Conservation (phyloP, 1,284 basidiomycete genomes). For the Inonotus obliquus region DNA sequence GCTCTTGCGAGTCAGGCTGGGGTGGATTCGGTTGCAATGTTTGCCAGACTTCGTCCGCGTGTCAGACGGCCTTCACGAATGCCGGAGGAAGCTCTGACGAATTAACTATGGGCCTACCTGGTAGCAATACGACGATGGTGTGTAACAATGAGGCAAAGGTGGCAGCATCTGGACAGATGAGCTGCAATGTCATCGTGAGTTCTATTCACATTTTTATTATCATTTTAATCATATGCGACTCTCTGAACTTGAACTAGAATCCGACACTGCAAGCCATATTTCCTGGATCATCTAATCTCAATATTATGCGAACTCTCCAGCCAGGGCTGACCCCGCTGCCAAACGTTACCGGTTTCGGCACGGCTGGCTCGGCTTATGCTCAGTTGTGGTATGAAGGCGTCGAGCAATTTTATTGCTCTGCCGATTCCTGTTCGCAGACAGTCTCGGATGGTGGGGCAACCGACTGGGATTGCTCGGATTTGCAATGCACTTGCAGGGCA, state of each 20-base stretch:
- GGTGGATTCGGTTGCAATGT: constrained; percentile 75
- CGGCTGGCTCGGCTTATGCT: constrained; percentile 53
- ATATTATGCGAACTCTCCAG: constrained; percentile 72
- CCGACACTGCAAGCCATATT: constrained; percentile 74
- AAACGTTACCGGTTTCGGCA: constrained; percentile 58
- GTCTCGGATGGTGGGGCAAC: constrained; percentile 35
- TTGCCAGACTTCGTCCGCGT: constrained; percentile 56
- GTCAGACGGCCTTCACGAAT: constrained; percentile 50
- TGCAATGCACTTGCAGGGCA: constrained; percentile 68
- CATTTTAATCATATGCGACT: background rate
- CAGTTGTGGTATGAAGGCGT: constrained; percentile 82
- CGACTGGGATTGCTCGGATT: constrained; percentile 64
- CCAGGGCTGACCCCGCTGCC: constrained; percentile 61
- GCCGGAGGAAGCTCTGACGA: constrained; percentile 30
- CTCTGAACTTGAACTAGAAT: constrained; percentile 43
- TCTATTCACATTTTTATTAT: constrained; percentile 19
- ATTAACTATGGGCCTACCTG: constrained; percentile 20
- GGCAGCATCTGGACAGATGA: constrained; percentile 66
- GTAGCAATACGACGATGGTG: constrained; percentile 50
- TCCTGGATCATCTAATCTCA: constrained; percentile 62
- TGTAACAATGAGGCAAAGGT: constrained; percentile 61
- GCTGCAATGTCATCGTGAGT: constrained; percentile 69
- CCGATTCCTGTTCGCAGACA: constrained; percentile 62
- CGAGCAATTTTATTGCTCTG: constrained; percentile 81
- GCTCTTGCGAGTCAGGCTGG: constrained; percentile 71